Percentiles rank a stretch among this genome's conserved stretches.
Conservation (phyloP, 306 rosid species). For the Pachyrhizus erosus region DNA sequence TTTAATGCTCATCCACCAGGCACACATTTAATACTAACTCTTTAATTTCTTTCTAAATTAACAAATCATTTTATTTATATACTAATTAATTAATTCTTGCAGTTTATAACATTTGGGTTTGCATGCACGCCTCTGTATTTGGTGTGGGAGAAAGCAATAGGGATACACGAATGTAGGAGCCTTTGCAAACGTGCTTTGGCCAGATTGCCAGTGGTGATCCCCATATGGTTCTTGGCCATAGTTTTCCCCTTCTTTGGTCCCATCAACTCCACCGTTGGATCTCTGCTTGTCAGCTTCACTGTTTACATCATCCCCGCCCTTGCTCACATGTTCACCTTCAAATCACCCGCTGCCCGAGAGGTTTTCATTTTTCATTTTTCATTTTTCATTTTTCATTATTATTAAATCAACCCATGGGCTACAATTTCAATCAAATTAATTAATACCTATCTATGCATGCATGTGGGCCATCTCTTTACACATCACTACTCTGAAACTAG, state of each 20-base stretch:
- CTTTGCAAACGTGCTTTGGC: slow-evolving; percentile 82
- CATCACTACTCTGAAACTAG: too few relatives aligned
- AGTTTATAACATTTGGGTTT: slow-evolving; percentile 66
- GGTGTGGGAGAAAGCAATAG: slow-evolving; percentile 90
- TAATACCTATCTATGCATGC: too few relatives aligned
- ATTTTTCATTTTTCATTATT: too few relatives aligned
- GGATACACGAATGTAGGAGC: slow-evolving; percentile 79
- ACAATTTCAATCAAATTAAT: too few relatives aligned
- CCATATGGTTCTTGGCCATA: slow-evolving; percentile 88
- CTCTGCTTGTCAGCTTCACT: slow-evolving; percentile 22
- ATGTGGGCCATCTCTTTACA: too few relatives aligned
- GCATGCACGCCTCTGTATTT: slow-evolving; percentile 30
- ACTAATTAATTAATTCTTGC: too few relatives aligned
- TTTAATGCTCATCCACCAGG: slow-evolving; percentile 90
- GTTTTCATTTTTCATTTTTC: too few relatives aligned
- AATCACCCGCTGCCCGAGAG: slow-evolving; percentile 6
- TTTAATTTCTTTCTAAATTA: too few relatives aligned
- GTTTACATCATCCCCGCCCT: slow-evolving; percentile 32
- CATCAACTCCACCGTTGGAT: slow-evolving; percentile 33
- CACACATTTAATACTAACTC: too few relatives aligned
- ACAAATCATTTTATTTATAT: too few relatives aligned
- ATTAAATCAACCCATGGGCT: too few relatives aligned
- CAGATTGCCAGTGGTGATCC: slow-evolving; percentile 78
- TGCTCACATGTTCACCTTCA: slow-evolving; percentile 26
- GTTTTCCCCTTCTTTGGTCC: slow-evolving; percentile 17